Conservation (phyloP, 768 basidiomycete species). For the Termitomyces heimii region DNA sequence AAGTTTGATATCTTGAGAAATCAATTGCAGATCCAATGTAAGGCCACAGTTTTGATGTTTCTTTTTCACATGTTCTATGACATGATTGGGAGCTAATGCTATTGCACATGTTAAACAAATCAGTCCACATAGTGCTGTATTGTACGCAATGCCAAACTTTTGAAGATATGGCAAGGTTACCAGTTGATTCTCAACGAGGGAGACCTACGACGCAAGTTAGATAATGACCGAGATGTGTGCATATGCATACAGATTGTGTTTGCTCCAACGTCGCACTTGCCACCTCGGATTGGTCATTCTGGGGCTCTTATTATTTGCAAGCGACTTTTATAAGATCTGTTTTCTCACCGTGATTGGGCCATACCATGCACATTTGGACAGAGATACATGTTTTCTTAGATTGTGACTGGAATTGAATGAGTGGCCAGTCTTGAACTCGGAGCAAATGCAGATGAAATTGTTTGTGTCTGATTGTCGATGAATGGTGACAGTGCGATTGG, state of each 20-base stretch:
- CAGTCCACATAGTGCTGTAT: neutral
- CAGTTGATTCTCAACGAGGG: no score
- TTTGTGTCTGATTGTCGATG: neutral
- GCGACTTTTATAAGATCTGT: no score
- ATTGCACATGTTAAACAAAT: neutral
- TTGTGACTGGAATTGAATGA: neutral
- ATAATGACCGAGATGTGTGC: no score
- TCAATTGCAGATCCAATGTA: accelerated
- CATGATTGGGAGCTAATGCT: neutral
- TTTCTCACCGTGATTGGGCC: neutral
- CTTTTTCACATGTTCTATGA: neutral
- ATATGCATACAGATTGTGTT: no score
- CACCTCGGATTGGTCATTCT: no score
- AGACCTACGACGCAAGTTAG: no score
- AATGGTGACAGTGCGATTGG: neutral
- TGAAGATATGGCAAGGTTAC: neutral
- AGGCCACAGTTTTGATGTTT: neutral
- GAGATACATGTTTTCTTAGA: neutral
- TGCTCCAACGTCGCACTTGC: no score
- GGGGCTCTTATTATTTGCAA: no score
- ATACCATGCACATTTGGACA: neutral
- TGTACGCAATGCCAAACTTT: neutral
- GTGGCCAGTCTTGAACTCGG: neutral
- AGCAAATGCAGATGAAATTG: neutral
- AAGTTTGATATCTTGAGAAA: neutral